A percentile compares a stretch with the other conserved stretches of the same genome.
These are phyloP conservation scores for Zea luxurians DNA, from an alignment of 176 grass and related monocot genomes.

Conservation along the genomic window DNA sequence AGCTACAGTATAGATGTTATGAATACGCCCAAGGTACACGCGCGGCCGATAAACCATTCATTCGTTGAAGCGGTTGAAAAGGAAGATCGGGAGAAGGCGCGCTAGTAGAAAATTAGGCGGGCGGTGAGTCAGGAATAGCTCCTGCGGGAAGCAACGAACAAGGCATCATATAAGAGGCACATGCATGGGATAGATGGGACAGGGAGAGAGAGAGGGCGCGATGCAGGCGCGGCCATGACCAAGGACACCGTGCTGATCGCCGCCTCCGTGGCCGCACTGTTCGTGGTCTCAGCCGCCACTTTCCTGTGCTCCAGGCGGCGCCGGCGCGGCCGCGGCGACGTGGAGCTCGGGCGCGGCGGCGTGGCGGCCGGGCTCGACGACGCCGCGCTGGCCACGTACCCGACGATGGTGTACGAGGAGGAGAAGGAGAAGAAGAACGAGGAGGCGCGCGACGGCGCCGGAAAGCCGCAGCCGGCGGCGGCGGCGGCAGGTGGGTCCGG, in stretches of 20 bases:
- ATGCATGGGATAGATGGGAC: no score
- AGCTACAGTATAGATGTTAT: background rate
- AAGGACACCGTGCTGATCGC: background rate
- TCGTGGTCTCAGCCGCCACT: background rate
- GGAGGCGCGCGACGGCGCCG: background rate
- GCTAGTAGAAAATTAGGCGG: background rate
- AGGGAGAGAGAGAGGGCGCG: background rate
- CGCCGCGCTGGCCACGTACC: slow-evolving; percentile 26
- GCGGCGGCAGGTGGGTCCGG: background rate
- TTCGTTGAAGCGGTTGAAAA: background rate
- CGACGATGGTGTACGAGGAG: slow-evolving; percentile 33
- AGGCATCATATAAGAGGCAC: background rate
- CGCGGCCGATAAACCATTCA: background rate
- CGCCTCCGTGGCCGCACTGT: slow-evolving; percentile 14
- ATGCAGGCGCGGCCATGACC: slow-evolving; percentile 4
- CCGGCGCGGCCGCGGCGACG: background rate
- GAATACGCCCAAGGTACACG: background rate
- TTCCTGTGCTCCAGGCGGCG: slow-evolving; percentile 9
- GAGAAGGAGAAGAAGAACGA: background rate
- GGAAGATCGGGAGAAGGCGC: no score
- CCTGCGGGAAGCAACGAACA: slow-evolving; percentile 17
- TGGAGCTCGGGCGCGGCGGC: slow-evolving; percentile 1
- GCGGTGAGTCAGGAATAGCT: background rate
- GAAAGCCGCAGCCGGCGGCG: background rate
- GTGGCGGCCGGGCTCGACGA: slow-evolving; percentile 31